Percentiles rank a stretch among this genome's conserved stretches.
Evolutionary conservation across 306 rosid genomes (phyloP).

Genomic region (Lagenaria siceraria): DNA sequence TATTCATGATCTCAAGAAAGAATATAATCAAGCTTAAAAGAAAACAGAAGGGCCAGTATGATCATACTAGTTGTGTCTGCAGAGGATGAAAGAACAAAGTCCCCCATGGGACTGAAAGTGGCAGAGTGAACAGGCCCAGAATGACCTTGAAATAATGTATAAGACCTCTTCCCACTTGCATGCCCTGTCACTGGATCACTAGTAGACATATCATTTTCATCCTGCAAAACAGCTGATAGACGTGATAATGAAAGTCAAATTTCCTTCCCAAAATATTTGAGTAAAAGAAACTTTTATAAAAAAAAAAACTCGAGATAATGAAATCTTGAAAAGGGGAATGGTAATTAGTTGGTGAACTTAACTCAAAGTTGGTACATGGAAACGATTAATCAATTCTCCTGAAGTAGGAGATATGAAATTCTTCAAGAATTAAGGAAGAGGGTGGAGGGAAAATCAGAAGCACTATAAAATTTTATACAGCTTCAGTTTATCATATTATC

Average conservation of each 20-base stretch:
- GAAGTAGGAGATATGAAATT: neutral
- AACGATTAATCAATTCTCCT: neutral
- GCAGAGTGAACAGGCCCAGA: conserved; percentile 93
- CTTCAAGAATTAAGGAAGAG: neutral
- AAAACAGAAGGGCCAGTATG: neutral
- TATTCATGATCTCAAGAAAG: neutral
- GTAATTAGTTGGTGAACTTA: neutral
- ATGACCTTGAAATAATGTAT: conserved; percentile 87
- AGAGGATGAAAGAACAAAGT: conserved; percentile 79
- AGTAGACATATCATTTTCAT: conserved; percentile 48
- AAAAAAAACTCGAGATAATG: neutral
- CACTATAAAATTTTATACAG: neutral
- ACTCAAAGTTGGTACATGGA: neutral
- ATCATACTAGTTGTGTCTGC: conserved; percentile 78
- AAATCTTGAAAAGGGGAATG: neutral
- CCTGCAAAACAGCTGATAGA: conserved; percentile 63
- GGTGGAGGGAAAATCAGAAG: neutral
- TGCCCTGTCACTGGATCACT: conserved; percentile 44
- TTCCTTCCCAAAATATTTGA: neutral
- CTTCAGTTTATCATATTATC: neutral
- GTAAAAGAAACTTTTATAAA: neutral
- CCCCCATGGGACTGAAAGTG: conserved; percentile 81
- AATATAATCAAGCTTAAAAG: neutral
- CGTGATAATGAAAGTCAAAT: conserved; percentile 14
- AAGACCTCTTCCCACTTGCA: conserved; percentile 52